A percentile compares a stretch with the other conserved stretches of the same genome.
Conservation (phyloP, 192 early-diverging fungal species). For the Mortierella alpina region DNA sequence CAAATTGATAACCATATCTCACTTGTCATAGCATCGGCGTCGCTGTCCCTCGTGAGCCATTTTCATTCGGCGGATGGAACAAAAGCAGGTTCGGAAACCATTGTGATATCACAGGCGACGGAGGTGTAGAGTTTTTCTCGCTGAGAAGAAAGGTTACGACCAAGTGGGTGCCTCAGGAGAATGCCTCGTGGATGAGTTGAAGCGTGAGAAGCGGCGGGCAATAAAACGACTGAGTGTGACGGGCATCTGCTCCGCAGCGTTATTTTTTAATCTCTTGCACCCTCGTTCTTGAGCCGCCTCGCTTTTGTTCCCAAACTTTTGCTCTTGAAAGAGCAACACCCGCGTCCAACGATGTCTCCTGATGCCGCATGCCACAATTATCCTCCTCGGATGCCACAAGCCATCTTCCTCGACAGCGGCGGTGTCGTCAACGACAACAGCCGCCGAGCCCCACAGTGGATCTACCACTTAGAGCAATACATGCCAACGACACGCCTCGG, state of each 20-base stretch:
- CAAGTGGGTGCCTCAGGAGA: constrained; percentile 75
- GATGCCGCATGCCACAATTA: too few species aligned
- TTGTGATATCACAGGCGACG: constrained; percentile 79
- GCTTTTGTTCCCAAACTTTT: too few species aligned
- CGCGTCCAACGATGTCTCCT: too few species aligned
- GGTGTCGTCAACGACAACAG: constrained; percentile 41
- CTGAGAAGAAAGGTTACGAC: constrained; percentile 79
- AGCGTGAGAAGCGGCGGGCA: background rate
- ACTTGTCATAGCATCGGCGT: constrained; percentile 37
- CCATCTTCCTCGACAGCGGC: constrained; percentile 47
- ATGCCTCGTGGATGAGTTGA: constrained; percentile 71
- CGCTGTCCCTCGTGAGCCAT: constrained; percentile 71
- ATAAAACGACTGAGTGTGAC: background rate
- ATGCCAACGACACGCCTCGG: constrained; percentile 18
- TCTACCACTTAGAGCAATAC: constrained; percentile 9
- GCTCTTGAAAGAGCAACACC: too few species aligned
- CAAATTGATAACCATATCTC: background rate
- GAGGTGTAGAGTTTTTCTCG: constrained; percentile 82
- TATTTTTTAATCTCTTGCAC: too few species aligned
- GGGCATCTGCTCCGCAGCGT: too few species aligned
- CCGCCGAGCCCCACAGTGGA: constrained; percentile 32
- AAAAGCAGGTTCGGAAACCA: constrained; percentile 73
- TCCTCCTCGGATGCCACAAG: constrained; percentile 3
- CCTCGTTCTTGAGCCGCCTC: too few species aligned
- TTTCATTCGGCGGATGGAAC: constrained; percentile 85